Percentiles rank a stretch among this genome's conserved stretches.
Evolutionary conservation across 2,329 filamentous ascomycete species (phyloP).

Genomic region (Penicillium sp.): DNA sequence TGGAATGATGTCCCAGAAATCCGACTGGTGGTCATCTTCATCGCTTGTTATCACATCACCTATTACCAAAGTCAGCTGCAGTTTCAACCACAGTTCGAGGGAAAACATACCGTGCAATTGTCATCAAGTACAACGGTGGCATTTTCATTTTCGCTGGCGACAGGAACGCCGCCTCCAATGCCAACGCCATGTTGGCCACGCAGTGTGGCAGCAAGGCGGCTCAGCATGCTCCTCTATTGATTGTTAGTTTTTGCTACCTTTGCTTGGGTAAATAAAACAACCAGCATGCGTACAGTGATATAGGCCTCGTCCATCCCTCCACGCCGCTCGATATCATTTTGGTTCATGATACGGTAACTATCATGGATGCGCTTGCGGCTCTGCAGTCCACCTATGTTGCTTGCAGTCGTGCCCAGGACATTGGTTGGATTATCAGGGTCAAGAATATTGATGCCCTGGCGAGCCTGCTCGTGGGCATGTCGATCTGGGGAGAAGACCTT

Average conservation of each 20-base stretch:
- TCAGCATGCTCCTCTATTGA: constrained; percentile 52
- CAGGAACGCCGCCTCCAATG: constrained; percentile 28
- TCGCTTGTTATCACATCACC: constrained; percentile 35
- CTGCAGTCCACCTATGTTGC: constrained; percentile 50
- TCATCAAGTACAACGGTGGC: constrained; percentile 47
- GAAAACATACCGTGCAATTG: constrained; percentile 44
- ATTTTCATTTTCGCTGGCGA: constrained; percentile 34
- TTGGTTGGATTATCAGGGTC: constrained; percentile 50
- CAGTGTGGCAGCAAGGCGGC: constrained; percentile 48
- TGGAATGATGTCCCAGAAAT: too few species aligned
- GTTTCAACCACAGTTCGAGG: constrained; percentile 5
- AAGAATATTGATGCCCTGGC: constrained; percentile 61
- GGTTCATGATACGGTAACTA: constrained; percentile 63
- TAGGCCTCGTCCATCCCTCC: constrained; percentile 62
- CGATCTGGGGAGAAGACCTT: constrained; percentile 69
- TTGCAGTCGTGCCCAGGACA: constrained; percentile 31
- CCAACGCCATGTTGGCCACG: constrained; percentile 39
- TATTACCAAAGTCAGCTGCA: constrained; percentile 18
- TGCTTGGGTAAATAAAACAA: background rate
- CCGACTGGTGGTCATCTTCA: background rate
- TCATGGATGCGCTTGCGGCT: constrained; percentile 64
- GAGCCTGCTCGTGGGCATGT: constrained; percentile 60
- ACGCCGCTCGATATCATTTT: constrained; percentile 64
- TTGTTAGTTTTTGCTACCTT: background rate
- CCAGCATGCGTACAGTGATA: constrained; percentile 53